These are phyloP conservation scores for Hypseocharis bilobata DNA, from an alignment of 441 rosid genomes.

Conservation along the genomic window DNA sequence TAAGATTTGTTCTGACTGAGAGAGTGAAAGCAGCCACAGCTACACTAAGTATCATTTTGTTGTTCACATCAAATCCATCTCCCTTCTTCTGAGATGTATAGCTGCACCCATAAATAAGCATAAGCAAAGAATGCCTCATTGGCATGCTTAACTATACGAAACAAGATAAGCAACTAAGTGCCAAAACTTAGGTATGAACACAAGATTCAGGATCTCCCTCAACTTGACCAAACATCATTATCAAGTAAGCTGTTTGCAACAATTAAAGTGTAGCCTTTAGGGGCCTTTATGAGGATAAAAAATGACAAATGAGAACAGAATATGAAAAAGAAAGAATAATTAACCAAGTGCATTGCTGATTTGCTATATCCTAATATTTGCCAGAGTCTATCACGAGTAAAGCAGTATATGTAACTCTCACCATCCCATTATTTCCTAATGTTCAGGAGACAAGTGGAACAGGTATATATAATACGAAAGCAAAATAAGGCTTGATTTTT, in stretches of 20 bases:
- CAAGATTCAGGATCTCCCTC: neutral
- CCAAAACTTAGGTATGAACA: neutral
- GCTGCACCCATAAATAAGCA: conserved; percentile 33
- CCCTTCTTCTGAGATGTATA: conserved; percentile 35
- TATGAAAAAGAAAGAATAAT: no score
- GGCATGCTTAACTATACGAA: neutral
- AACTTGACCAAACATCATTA: conserved; percentile 7
- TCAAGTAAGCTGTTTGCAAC: neutral
- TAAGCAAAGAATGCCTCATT: conserved; percentile 7
- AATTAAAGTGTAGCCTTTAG: neutral
- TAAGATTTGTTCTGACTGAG: conserved; percentile 47
- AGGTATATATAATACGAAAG: neutral
- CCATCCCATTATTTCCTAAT: neutral
- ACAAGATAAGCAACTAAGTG: neutral
- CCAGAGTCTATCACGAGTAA: no score
- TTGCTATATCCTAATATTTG: neutral
- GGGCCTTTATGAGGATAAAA: neutral
- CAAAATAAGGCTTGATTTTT: neutral
- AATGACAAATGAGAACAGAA: neutral
- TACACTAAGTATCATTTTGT: conserved; percentile 38
- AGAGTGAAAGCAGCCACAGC: conserved; percentile 71
- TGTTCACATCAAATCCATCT: conserved; percentile 37
- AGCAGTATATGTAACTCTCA: no score
- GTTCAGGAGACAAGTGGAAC: neutral
- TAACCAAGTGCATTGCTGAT: neutral